A percentile compares a stretch with the other conserved stretches of the same genome.
Conservation (phyloP, 2,329 filamentous ascomycete genomes). For the Basipetospora chlamydospora region DNA sequence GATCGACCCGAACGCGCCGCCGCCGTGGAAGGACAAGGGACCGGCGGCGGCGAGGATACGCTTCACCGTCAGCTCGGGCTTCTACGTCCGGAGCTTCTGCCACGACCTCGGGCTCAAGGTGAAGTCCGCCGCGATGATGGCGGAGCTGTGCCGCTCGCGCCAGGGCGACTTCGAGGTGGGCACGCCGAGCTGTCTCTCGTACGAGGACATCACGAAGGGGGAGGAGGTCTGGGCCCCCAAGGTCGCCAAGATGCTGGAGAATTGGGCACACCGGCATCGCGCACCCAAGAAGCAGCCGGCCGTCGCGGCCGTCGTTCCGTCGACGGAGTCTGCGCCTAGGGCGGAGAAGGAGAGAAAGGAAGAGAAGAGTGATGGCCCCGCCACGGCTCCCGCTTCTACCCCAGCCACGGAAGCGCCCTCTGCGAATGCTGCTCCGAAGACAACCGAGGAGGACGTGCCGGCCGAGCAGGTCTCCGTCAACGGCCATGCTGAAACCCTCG, state of each 20-base stretch:
- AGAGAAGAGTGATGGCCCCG: too few relatives aligned
- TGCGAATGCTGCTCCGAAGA: too few relatives aligned
- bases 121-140: conserved; percentile 73
- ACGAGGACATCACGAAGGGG: conserved; percentile 57
- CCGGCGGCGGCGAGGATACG: conserved; percentile 69
- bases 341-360: too few relatives aligned
- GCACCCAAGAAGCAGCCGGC: too few relatives aligned
- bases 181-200: conserved; percentile 60
- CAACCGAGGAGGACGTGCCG: too few relatives aligned
- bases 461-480: conserved; percentile 11
- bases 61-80: conserved; percentile 89
- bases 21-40: conserved; percentile 44
- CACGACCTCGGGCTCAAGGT: conserved; percentile 81
- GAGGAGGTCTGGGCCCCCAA: conserved; percentile 74
- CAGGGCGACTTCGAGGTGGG: conserved; percentile 70
- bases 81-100: conserved; percentile 88
- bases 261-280: conserved; percentile 26
- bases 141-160: conserved; percentile 61
- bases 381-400: too few relatives aligned
- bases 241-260: conserved; percentile 34
- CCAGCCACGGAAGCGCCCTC: too few relatives aligned
- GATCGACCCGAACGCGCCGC: conserved; percentile 30
- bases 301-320: too few relatives aligned
- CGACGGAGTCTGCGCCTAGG: too few relatives aligned
- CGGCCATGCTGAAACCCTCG: neutral